Base-by-base conservation (phyloP, 2,329 filamentous ascomycete species). In the Scortechinia acanthostroma region DNA sequence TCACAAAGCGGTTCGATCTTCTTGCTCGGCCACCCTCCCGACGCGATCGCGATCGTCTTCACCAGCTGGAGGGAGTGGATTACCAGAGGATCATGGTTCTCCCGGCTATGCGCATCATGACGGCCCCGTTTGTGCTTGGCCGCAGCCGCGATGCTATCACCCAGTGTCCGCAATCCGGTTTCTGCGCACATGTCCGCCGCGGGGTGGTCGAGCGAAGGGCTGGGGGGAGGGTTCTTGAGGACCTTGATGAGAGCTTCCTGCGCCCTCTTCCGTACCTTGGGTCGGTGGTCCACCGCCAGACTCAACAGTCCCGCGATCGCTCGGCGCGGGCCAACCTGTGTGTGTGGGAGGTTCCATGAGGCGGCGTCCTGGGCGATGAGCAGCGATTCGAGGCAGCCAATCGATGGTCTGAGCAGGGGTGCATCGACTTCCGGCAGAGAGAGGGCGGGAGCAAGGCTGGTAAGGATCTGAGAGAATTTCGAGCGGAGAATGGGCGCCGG, bases 131-230 rank as follows among this genome's bases (percentile, higher is more conserved):
- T 82, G 59, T 86, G 84, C 66, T 88, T 91, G 52, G 76, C 80
- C 49, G 82, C 77, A 50, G 71, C 63, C 14, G 64, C 65, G 15
- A 80, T 74, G 49, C 83, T 83, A 21, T 69, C 66, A 2, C 86
- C 81, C 44, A 94, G 74, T 50, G 84, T 90, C 63, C 82, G 81
- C 66, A 96, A 74, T 19, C 89, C 88, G 21, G 87, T 91, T 63
- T 95, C 88, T 16, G 93, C 93, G 66, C 91, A 97, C 82, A 97
- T 91, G 59, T 95, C 91, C 42, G 91, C 87, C 21, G 90, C 93
- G 1, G 93, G 93, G 59, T 98, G 93, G 53, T 98, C 93, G 49
- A 96, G 68, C 3, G 88, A 91, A 1, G 93, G 93, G 51, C 88
- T 95, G 1, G 91, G 91, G 0, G 93, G 93, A 5, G 90, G 88